A percentile compares a stretch with the other conserved stretches of the same genome.
Conservation (phyloP, 805 yeast species). For the Cyberlindnera mrakii region DNA sequence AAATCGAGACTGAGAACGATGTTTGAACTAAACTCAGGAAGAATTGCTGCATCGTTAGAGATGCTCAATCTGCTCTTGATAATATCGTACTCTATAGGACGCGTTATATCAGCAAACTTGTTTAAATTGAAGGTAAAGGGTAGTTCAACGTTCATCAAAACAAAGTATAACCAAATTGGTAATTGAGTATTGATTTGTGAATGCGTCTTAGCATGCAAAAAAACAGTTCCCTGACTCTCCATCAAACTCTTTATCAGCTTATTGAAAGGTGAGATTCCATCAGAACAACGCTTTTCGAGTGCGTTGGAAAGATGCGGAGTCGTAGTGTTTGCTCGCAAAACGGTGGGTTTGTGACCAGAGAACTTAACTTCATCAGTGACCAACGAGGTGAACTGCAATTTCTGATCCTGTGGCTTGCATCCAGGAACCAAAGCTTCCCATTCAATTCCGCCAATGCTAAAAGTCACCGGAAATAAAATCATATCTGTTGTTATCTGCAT, state of each 20-base stretch:
- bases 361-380: constrained; percentile 1
- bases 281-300: constrained; percentile 6
- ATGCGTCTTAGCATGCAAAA: constrained; percentile 6
- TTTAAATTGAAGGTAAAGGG: constrained; percentile 5
- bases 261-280: constrained; percentile 20
- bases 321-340: background rate
- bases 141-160: constrained; percentile 9
- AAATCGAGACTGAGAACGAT: constrained; percentile 1
- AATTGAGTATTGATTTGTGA: constrained; percentile 10
- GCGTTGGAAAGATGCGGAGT: constrained; percentile 8
- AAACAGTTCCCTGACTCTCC: constrained; percentile 3
- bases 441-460: constrained; percentile 7
- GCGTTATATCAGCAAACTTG: background rate
- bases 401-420: constrained; percentile 4
- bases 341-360: background rate
- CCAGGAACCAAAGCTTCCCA: constrained; percentile 18
- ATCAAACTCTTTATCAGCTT: constrained; percentile 3
- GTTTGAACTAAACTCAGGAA: constrained; percentile 6
- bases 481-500: background rate
- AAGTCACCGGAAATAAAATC: background rate
- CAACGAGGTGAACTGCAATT: constrained; percentile 8
- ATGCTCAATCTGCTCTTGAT: constrained; percentile 2
- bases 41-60: constrained; percentile 3
- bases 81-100: background rate
- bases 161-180: constrained; percentile 13